Evolutionary conservation across 1,139 yeast species (phyloP).

Genomic region (Nadsonia starkeyi-henricii): DNA sequence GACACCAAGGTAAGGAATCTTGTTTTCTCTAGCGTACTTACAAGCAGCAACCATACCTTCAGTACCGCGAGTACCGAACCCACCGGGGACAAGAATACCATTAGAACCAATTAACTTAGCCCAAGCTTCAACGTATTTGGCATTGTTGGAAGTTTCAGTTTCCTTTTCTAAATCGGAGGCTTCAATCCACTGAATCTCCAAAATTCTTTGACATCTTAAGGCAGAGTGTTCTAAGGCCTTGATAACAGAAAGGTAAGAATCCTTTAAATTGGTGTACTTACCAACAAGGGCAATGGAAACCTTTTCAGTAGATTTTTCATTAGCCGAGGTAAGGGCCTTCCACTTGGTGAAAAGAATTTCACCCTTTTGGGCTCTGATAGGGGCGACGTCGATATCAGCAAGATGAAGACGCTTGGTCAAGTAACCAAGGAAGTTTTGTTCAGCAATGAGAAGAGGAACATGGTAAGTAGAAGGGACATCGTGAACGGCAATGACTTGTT

Average conservation of each 20-base stretch:
- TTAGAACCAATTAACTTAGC: conserved; percentile 86
- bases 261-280: conserved; percentile 89
- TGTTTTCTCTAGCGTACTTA: conserved; percentile 91
- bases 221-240: conserved; percentile 93
- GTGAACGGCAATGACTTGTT: conserved; percentile 92
- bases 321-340: conserved; percentile 62
- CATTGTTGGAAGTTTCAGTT: conserved; percentile 47
- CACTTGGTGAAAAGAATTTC: conserved; percentile 57
- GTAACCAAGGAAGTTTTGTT: conserved; percentile 72
- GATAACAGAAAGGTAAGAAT: conserved; percentile 86
- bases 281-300: conserved; percentile 96
- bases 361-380: conserved; percentile 52
- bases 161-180: conserved; percentile 78
- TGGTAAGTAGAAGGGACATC: conserved; percentile 96
- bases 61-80: conserved; percentile 93
- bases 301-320: conserved; percentile 70
- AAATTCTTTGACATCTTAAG: conserved; percentile 71
- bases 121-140: conserved; percentile 91
- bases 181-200: conserved; percentile 92
- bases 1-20: conserved; percentile 88
- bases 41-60: conserved; percentile 98
- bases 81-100: conserved; percentile 97
- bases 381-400: conserved; percentile 34
- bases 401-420: conserved; percentile 57
- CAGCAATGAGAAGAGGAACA: conserved; percentile 80